phyloP scores from a whole-genome alignment of 2,329 filamentous ascomycete species.

The Penicillium griseofulvum region DNA sequence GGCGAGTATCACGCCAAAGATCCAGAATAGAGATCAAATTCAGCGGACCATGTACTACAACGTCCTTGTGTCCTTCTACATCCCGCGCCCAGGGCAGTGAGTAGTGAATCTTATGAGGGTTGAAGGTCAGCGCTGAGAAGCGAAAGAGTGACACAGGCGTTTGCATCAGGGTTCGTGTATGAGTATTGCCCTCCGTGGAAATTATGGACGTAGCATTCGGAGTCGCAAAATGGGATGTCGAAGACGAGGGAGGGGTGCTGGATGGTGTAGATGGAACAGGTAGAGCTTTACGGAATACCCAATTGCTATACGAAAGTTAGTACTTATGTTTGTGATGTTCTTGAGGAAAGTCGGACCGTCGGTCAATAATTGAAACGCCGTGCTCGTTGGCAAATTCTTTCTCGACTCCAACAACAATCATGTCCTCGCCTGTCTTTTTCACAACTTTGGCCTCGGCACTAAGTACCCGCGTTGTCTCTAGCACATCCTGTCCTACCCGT shows the following conservation, averaged over 20 bases:
- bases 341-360: conserved; percentile 39
- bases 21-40: conserved; percentile 46
- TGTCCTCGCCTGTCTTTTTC: conserved; percentile 54
- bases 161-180: conserved; percentile 37
- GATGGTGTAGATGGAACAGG: conserved; percentile 15
- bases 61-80: conserved; percentile 43
- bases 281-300: conserved; percentile 46
- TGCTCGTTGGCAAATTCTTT: conserved; percentile 56
- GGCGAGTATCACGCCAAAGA: conserved; percentile 42
- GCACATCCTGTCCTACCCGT: conserved; percentile 55
- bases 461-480: conserved; percentile 57
- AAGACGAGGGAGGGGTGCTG: neutral
- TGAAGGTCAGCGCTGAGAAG: conserved; percentile 46
- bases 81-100: conserved; percentile 44
- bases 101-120: conserved; percentile 47
- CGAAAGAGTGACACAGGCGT: conserved; percentile 44
- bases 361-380: conserved; percentile 56
- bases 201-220: conserved; percentile 20
- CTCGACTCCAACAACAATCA: conserved; percentile 64
- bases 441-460: conserved; percentile 57
- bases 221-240: conserved; percentile 14
- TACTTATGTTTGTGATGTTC: neutral
- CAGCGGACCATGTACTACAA: conserved; percentile 46
- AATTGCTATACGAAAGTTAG: conserved; percentile 33
- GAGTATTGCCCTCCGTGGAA: conserved; percentile 21